Percentiles rank a stretch among this genome's conserved stretches.
Conservation (phyloP, 345 rosid genomes). For the Gossypium rotundifolium region DNA sequence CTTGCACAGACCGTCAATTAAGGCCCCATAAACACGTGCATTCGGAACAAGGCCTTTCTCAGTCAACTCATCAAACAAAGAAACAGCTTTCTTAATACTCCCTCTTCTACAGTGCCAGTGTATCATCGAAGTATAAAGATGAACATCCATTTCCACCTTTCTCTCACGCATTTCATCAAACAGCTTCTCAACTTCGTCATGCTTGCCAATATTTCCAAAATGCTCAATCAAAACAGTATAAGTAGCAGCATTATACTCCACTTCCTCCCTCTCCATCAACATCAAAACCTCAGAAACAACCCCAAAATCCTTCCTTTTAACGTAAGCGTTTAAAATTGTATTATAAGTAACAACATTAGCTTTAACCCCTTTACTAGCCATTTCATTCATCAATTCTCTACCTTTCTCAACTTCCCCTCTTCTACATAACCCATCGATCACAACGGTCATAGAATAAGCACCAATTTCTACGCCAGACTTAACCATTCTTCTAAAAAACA, state of each 20-base stretch:
- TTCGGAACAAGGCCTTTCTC: conserved; percentile 58
- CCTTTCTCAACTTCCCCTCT: conserved; percentile 51
- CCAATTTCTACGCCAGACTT: conserved; percentile 40
- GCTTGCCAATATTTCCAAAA: conserved; percentile 31
- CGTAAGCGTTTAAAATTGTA: conserved; percentile 54
- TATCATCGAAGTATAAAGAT: conserved; percentile 58
- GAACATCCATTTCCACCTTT: conserved; percentile 43
- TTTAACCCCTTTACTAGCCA: conserved; percentile 43
- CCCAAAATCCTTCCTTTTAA: conserved; percentile 40
- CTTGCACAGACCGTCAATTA: conserved; percentile 77
- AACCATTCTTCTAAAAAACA: conserved; percentile 49
- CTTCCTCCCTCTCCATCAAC: conserved; percentile 50
- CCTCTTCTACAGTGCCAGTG: conserved; percentile 50
- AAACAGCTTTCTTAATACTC: conserved; percentile 51
- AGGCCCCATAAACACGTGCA: conserved; percentile 60
- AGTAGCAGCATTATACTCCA: conserved; percentile 50
- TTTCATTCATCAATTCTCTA: conserved; percentile 41
- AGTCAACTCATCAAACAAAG: conserved; percentile 66
- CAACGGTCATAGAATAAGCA: conserved; percentile 61
- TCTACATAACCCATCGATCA: conserved; percentile 60
- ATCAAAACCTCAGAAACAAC: conserved; percentile 48
- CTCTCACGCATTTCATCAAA: conserved; percentile 71
- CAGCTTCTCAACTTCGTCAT: conserved; percentile 52
- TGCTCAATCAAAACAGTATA: conserved; percentile 52
- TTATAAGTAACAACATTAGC: conserved; percentile 67